A percentile compares a stretch with the other conserved stretches of the same genome.
Evolutionary conservation across 1,284 basidiomycete species (phyloP).

Genomic region (Trametes versicolor): DNA sequence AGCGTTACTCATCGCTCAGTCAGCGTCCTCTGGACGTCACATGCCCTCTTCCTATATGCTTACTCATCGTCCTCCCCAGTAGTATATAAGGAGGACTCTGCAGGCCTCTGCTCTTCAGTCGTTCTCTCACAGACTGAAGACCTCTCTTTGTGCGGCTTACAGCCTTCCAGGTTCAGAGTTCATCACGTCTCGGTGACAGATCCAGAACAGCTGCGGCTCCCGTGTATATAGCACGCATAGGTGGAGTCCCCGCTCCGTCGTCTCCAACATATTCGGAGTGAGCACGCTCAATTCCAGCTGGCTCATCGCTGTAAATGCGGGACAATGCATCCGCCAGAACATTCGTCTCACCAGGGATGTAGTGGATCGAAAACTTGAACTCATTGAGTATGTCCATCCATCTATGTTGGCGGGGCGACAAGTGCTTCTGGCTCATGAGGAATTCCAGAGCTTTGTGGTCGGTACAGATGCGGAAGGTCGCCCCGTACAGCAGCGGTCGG

Average conservation of each 20-base stretch:
- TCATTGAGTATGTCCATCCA: constrained; percentile 39
- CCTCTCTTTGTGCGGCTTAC: too few species aligned
- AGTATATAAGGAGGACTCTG: too few species aligned
- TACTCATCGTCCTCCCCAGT: too few species aligned
- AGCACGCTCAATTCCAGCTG: constrained; percentile 35
- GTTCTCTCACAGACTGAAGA: too few species aligned
- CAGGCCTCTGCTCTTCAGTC: too few species aligned
- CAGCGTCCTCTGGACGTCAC: too few species aligned
- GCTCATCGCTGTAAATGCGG: constrained; percentile 46
- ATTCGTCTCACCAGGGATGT: constrained; percentile 30
- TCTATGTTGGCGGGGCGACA: constrained; percentile 36
- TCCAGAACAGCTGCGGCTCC: constrained; percentile 12
- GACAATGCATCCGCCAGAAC: constrained; percentile 46
- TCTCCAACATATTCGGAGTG: constrained; percentile 37
- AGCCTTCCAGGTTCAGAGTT: too few species aligned
- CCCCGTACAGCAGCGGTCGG: constrained; percentile 35
- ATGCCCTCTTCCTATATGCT: too few species aligned
- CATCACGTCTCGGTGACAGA: too few species aligned
- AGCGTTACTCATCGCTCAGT: too few species aligned
- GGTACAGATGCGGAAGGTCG: constrained; percentile 35
- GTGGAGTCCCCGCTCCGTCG: constrained; percentile 19
- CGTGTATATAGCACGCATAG: constrained; percentile 5
- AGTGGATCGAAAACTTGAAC: constrained; percentile 39
- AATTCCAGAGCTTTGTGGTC: constrained; percentile 41
- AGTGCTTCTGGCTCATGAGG: constrained; percentile 36